Evolutionary conservation across 129 eudicot genomes (phyloP), one percentile per base, ranked within the genome.

Genomic region (Flaveria trinervia): DNA sequence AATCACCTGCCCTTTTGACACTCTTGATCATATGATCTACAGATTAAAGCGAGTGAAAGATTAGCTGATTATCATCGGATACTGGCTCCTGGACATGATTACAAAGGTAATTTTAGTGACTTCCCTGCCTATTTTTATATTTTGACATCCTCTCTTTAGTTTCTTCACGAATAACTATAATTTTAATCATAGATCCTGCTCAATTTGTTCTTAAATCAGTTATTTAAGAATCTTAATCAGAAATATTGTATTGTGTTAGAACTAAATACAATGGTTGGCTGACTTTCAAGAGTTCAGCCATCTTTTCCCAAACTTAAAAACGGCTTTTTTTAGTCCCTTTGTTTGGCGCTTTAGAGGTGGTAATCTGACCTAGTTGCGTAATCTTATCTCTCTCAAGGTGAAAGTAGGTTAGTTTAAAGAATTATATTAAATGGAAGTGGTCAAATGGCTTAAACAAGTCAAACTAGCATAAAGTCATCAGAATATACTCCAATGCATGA

Each of bases 51-150:
- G 7, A 71, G 87, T 44, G 87, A 85, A 78, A 57, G 75, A 46
- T 85, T 90, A 73, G 97, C 91, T 72, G 97, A 93, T 85, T 93
- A 90, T 76, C 94, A 90, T 82, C 96, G 98, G 20, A 70, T 90
- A 77, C 80, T 90, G 64, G 89, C 86, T 49, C 98, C 98, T 56
- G 85, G 96, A 61, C 89, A 68, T 46, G 85, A 77, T 66, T 93
- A 93, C 56, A 89, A 93, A 90, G 97, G 98, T 93, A 89, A 62
- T 39, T 71, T 79, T 7, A 33, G 20, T 5, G 23, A 22, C 72
- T 39, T 69, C 81, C 26, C 26, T 6, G 25, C 59, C 18, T 10
- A 7, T 67, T 17, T 39, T 17, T 76, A 8, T 66, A 9, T 62
- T 17, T 52, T 16, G 6, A 11, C 22, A 9, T 18, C 4, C 46